Base-by-base conservation (phyloP, 2,329 filamentous ascomycete species). In the Malbranchea cinnamomea region DNA sequence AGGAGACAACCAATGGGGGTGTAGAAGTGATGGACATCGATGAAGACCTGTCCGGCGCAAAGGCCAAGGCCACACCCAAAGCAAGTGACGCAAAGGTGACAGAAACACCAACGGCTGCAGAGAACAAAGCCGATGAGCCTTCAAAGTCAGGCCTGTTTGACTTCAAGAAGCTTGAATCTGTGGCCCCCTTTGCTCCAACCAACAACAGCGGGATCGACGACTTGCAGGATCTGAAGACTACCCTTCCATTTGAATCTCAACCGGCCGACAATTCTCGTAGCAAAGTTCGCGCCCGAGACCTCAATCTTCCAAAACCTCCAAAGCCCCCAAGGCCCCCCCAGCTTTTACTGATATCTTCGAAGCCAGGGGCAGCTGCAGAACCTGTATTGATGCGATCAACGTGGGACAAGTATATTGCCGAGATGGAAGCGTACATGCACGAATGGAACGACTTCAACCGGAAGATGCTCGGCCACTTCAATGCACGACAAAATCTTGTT, bases 171-270 rank as follows among this genome's bases (percentile, higher is more conserved):
- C 49, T 73, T 7, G 52, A 54, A 6, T 58, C 62, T 23, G 57
- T 61, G 9, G 57, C 60, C 4, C 67, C 68, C 1, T 63, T 71
- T 28, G 49, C 56, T 1, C 47, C 51, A 23, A 48, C 59, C 5
- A 57, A 60, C 25, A 57, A 50, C 27, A 47, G 46, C 11, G 68
- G 69, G 6, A 57, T 74, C 11, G 53, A 61, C 14, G 62, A 65
- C 31, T 45, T 76, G 13, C 56, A 60, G 16, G 65, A 70, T 32
- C 52, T 77, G 22, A 56, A 54, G 23, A 55, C 59, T 6, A 64
- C 57, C 1, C 55, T 77, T 2, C 72, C 72, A 3, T 76, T 75
- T 44, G 49, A 65, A 34, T 75, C 71, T 2, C 57, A 63, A 23
- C 45, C 71, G 3, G 57, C 61, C 13, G 31, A 40, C 4, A 53